These are phyloP conservation scores for Ichthyophthirius multifiliis DNA, from an alignment of 169 alveolate genomes.

Conservation along the genomic window DNA sequence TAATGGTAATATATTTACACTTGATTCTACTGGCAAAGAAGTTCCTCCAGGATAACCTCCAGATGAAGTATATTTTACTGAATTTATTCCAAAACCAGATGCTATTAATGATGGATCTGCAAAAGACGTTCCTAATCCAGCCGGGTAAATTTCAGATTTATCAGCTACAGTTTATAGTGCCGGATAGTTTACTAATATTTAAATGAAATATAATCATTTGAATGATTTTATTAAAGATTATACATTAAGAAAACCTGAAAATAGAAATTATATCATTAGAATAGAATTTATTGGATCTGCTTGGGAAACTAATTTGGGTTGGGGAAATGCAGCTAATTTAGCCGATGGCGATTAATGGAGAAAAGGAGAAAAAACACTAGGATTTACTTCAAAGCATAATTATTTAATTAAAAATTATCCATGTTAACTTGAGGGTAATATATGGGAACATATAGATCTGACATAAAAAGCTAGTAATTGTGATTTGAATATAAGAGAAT, in stretches of 20 bases:
- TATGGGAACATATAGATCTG: too few species aligned
- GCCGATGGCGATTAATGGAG: too few species aligned
- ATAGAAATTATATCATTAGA: background rate
- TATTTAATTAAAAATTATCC: background rate
- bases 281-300: background rate
- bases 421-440: background rate
- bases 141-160: too few species aligned
- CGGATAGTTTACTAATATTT: background rate
- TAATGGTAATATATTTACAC: background rate
- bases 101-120: background rate
- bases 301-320: background rate
- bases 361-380: too few species aligned
- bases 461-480: too few species aligned
- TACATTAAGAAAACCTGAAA: background rate
- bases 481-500: too few species aligned
- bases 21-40: background rate
- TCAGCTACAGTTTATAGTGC: background rate
- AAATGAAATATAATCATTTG: background rate
- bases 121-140: background rate
- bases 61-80: background rate
- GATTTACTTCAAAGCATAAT: too few species aligned
- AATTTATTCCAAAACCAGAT: constrained; percentile 1
- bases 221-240: background rate
- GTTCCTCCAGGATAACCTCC: background rate
- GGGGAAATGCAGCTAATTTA: too few species aligned